Conservation (phyloP, 2,329 filamentous ascomycete species). For the Parastagonospora avenae region DNA sequence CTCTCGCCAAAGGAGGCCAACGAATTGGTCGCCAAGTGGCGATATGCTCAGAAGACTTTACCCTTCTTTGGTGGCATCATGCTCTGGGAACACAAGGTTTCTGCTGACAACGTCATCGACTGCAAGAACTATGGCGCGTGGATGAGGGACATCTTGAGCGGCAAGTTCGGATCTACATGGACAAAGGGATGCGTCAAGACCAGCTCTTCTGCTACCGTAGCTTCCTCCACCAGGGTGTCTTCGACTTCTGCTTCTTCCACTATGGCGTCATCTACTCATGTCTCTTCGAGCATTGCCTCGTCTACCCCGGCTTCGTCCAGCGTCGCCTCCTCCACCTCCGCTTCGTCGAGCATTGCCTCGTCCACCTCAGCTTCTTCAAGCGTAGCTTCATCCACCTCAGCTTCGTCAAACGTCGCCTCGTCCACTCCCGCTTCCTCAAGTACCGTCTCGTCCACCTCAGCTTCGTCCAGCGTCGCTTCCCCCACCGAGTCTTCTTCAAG, state of each 20-base stretch:
- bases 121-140: conserved; percentile 53
- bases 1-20: conserved; percentile 54
- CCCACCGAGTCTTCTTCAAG: neutral
- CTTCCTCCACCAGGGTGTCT: neutral
- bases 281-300: neutral
- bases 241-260: conserved; percentile 7
- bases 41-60: conserved; percentile 37
- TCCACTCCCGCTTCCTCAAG: no score
- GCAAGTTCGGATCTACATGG: conserved; percentile 20
- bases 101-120: conserved; percentile 53
- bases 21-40: conserved; percentile 49
- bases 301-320: conserved; percentile 1
- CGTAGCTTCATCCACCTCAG: no score
- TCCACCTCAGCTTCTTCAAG: neutral
- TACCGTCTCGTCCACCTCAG: neutral
- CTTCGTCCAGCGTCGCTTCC: neutral
- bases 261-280: neutral
- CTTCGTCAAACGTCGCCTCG: no score
- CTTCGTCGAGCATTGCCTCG: neutral
- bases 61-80: conserved; percentile 62
- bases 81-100: conserved; percentile 62
- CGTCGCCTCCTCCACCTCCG: no score
- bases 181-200: conserved; percentile 2
- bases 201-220: conserved; percentile 5
- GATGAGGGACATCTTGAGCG: conserved; percentile 50